These are phyloP conservation scores for Incumbomyces delicatus DNA, from an alignment of 2,329 filamentous ascomycete species.

Conservation along the genomic window DNA sequence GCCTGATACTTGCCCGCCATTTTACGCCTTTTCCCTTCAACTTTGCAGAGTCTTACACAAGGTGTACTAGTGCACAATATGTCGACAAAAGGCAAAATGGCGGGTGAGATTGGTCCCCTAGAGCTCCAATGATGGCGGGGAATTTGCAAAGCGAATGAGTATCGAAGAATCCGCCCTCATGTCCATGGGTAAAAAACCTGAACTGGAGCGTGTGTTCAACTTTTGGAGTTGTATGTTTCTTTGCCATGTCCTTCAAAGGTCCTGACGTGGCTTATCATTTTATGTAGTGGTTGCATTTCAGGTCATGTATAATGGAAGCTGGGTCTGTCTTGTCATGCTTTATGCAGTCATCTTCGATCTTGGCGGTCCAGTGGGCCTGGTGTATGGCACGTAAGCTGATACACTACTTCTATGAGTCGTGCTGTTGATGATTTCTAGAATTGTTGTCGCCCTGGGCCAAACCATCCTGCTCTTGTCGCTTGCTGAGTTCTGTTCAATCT, in stretches of 20 bases:
- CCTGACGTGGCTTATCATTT: not conserved
- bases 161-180: slow-evolving; percentile 15
- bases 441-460: slow-evolving; percentile 15
- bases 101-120: no score
- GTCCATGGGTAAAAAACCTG: slow-evolving; percentile 17
- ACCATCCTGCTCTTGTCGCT: slow-evolving; percentile 3
- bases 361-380: slow-evolving; percentile 12
- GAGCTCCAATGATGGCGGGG: not conserved
- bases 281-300: slow-evolving; percentile 13
- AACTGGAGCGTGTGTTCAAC: slow-evolving; percentile 15
- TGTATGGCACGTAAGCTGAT: slow-evolving; percentile 13
- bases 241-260: not conserved
- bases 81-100: no score
- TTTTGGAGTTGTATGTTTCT: slow-evolving; percentile 14
- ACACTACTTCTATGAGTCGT: not conserved
- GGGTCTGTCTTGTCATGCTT: slow-evolving; percentile 16
- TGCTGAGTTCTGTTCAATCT: slow-evolving; percentile 14
- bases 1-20: no score
- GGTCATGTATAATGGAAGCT: slow-evolving; percentile 16
- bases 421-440: slow-evolving; percentile 4
- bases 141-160: slow-evolving; percentile 10
- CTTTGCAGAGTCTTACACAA: no score
- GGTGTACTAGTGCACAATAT: no score
- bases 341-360: slow-evolving; percentile 17
- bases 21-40: no score